These are phyloP conservation scores for Orbilia oligospora DNA, from an alignment of 2,329 filamentous ascomycete genomes.

Conservation along the genomic window DNA sequence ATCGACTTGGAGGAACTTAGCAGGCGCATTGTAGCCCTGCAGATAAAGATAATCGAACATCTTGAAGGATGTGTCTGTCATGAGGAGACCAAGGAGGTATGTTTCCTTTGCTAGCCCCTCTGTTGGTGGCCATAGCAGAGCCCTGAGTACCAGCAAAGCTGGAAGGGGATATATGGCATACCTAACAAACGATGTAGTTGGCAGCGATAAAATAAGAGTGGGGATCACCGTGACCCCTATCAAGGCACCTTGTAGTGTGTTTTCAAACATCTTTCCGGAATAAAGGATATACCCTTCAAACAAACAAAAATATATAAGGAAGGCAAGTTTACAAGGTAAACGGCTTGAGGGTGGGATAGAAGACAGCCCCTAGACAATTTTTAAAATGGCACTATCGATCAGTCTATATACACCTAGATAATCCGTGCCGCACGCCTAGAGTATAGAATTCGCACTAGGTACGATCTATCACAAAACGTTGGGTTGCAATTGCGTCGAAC, in stretches of 20 bases:
- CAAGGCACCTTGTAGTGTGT: slow-evolving; percentile 20
- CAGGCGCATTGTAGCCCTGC: slow-evolving; percentile 21
- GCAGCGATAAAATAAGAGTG: slow-evolving; percentile 5
- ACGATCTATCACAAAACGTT: not conserved
- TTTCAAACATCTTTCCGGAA: slow-evolving; percentile 3
- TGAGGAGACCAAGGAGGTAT: slow-evolving; percentile 25
- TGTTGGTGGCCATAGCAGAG: slow-evolving; percentile 29
- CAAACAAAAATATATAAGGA: not conserved
- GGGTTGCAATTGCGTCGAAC: not conserved
- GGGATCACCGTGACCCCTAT: slow-evolving; percentile 10
- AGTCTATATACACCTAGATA: not conserved
- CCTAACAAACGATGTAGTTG: slow-evolving; percentile 12
- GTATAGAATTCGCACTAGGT: not conserved
- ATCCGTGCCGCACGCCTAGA: not conserved
- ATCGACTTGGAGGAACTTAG: slow-evolving; percentile 8
- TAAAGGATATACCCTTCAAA: not conserved
- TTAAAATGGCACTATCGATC: not conserved
- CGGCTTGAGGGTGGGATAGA: not conserved
- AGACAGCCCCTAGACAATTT: no score
- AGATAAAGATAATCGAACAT: slow-evolving; percentile 37
- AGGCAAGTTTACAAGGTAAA: not conserved
- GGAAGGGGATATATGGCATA: slow-evolving; percentile 21
- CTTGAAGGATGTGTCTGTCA: slow-evolving; percentile 22
- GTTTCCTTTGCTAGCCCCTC: slow-evolving; percentile 27
- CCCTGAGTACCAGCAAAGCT: slow-evolving; percentile 15